Percentiles rank a stretch among this genome's conserved stretches.
phyloP scores from a whole-genome alignment of 495 filamentous ascomycete genomes.

The Immersiella caudata region DNA sequence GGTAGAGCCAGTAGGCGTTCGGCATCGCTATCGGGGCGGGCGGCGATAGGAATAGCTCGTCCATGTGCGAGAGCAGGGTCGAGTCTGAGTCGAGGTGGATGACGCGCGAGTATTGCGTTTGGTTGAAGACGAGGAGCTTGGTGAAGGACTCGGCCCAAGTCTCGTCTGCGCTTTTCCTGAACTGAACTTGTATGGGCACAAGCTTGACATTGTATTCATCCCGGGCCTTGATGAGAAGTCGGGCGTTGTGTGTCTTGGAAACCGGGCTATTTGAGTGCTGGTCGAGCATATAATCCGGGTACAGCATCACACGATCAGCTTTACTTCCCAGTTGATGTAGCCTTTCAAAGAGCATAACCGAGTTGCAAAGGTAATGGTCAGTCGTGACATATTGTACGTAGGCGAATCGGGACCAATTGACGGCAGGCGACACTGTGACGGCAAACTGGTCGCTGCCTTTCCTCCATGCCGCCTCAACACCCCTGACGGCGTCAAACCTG shows the following conservation, averaged over 20 bases:
- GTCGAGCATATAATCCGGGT: slow-evolving; percentile 56
- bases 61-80: slow-evolving; percentile 64
- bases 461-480: too few species aligned
- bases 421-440: too few species aligned
- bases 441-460: too few species aligned
- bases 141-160: slow-evolving; percentile 68
- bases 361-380: slow-evolving; percentile 71
- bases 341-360: slow-evolving; percentile 72
- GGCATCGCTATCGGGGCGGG: slow-evolving; percentile 63
- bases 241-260: slow-evolving; percentile 43
- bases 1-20: slow-evolving; percentile 70
- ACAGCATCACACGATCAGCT: slow-evolving; percentile 69
- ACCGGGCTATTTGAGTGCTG: not conserved
- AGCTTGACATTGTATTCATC: slow-evolving; percentile 64
- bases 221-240: slow-evolving; percentile 61
- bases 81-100: slow-evolving; percentile 71
- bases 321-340: slow-evolving; percentile 62
- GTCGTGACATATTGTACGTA: slow-evolving; percentile 75
- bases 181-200: slow-evolving; percentile 61
- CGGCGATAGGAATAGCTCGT: slow-evolving; percentile 76
- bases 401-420: slow-evolving; percentile 65
- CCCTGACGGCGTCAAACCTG: too few species aligned
- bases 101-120: slow-evolving; percentile 67
- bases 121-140: slow-evolving; percentile 72
- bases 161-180: slow-evolving; percentile 45